These are phyloP conservation scores for Yamagishiella unicocca DNA, from an alignment of 139 green algal genomes.

Conservation along the genomic window DNA sequence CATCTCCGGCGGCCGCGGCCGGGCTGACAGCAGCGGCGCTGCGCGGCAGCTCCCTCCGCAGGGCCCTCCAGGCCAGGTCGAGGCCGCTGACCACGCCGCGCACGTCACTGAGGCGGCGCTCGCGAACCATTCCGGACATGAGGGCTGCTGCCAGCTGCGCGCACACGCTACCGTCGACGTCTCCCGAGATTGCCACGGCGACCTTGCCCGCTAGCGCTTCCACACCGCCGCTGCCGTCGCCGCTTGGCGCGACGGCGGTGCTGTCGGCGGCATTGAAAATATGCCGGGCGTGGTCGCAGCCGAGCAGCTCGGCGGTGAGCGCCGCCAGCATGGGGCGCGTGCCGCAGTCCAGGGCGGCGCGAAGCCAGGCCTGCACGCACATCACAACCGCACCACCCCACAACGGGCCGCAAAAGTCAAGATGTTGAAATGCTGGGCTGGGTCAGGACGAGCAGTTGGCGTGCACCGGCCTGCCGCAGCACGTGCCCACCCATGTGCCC, in stretches of 20 bases:
- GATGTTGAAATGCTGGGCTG: no score
- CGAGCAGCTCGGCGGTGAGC: slow-evolving; percentile 16
- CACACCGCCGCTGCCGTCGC: background rate
- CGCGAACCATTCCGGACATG: background rate
- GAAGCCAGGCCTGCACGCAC: slow-evolving; percentile 12
- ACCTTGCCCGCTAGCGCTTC: background rate
- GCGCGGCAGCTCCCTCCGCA: background rate
- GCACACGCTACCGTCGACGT: background rate
- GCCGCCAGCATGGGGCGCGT: background rate
- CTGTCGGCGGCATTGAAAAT: background rate
- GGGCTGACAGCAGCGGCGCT: background rate
- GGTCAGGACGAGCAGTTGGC: no score
- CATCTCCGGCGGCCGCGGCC: background rate
- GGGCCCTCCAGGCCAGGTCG: background rate
- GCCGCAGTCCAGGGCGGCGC: slow-evolving; percentile 11
- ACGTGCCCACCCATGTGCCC: no score
- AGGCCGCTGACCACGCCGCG: background rate
- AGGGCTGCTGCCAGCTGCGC: slow-evolving; percentile 1
- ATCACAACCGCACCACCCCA: background rate
- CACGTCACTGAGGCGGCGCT: background rate
- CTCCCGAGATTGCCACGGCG: background rate
- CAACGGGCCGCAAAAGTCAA: background rate
- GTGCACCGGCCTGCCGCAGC: no score
- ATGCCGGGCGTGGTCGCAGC: background rate
- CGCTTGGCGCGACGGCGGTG: background rate